Evolutionary conservation across 352 stramenopile genomes (phyloP), one percentile per base, ranked within the genome.

Genomic region (Globisporangium paroecandrum): DNA sequence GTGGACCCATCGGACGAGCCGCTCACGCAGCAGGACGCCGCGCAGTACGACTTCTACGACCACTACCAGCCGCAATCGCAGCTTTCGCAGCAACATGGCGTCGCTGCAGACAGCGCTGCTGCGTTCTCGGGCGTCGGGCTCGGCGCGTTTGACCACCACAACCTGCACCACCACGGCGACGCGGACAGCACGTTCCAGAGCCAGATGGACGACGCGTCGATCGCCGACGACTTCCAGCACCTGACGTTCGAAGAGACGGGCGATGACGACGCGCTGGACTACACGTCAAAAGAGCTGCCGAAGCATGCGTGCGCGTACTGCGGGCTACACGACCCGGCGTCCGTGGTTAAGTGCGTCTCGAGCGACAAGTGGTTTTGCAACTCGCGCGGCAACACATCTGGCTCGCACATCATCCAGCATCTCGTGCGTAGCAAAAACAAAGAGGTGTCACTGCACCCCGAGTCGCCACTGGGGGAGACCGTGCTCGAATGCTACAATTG

Each of bases 401-500:
- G 93, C 29, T 98, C 94, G 24, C 97, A 99, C 76, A 97, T 99
- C 63, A 97, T 99, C 56, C 96, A 99, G 81, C 98, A 99, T 74
- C 83, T 99, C 9, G 97, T 99, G 24, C 85, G 91, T 29, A 94
- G 90, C 36, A 97, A 95, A 78, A 93, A 96, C 76, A 93, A 94
- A 62, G 87, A 94, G 71, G 89, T 97, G 24, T 82, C 82, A 53
- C 73, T 97, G 60, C 97, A 99, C 74, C 96, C 97, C 0, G 93
- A 99, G 72, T 98, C 90, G 46, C 97, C 97, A 15, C 78, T 99
- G 38, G 97, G 97, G 20, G 97, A 99, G 71, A 99, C 97, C 0
- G 85, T 98, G 41, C 77, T 99, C 41, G 97, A 99, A 83, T 99
- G 98, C 83, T 99, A 99, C 89, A 99, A 99, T 85, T 99, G 98